Evolutionary conservation across 225 moss, liverwort and hornwort genomes (phyloP).

Genomic region (Pseudoscleropodium purum): DNA sequence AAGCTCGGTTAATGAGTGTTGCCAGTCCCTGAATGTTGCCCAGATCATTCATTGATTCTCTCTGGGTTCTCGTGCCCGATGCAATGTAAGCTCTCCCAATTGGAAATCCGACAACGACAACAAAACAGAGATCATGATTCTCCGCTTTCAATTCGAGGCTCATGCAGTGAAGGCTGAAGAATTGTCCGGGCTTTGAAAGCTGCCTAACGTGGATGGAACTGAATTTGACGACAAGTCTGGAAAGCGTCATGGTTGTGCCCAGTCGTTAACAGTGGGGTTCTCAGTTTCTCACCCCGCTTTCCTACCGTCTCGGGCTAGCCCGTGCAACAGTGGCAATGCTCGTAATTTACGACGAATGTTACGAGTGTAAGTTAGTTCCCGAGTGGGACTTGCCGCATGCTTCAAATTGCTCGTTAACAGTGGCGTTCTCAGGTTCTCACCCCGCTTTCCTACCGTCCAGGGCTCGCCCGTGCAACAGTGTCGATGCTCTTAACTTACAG

Average conservation of each 20-base stretch:
- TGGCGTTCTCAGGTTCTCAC: not conserved
- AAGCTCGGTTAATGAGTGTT: not conserved
- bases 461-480: not conserved
- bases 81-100: not conserved
- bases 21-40: too few relatives aligned
- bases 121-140: not conserved
- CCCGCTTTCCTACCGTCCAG: not conserved
- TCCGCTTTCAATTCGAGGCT: not conserved
- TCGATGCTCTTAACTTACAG: not conserved
- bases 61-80: not conserved
- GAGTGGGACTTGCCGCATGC: not conserved
- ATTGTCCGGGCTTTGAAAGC: too few relatives aligned
- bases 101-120: not conserved
- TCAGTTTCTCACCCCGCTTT: not conserved
- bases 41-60: not conserved
- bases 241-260: not conserved
- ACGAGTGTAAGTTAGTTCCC: not conserved
- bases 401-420: not conserved
- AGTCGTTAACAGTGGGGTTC: not conserved
- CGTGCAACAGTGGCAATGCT: not conserved
- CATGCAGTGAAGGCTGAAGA: not conserved
- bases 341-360: not conserved
- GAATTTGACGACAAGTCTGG: not conserved
- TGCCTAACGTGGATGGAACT: not conserved
- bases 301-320: not conserved